These are phyloP conservation scores for Nicotiana undulata DNA, from an alignment of 257 asterid species.

Conservation along the genomic window DNA sequence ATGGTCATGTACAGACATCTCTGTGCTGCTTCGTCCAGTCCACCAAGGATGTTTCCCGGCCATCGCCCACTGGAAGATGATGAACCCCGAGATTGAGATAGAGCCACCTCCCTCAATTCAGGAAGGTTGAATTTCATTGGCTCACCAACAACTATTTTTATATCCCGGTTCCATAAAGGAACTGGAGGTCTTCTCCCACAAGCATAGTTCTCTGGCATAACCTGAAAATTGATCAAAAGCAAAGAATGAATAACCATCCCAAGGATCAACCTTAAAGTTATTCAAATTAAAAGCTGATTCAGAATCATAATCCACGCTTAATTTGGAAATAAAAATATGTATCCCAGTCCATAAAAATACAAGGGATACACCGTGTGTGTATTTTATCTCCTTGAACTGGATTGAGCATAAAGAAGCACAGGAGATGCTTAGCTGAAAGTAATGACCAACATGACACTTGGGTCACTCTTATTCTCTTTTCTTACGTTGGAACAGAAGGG, in stretches of 20 bases:
- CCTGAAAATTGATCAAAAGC: constrained; percentile 32
- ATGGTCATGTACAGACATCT: constrained; percentile 56
- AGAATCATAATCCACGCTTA: background rate
- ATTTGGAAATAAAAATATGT: background rate
- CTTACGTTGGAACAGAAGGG: background rate
- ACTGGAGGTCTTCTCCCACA: constrained; percentile 65
- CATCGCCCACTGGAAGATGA: constrained; percentile 36
- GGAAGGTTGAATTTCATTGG: constrained; percentile 74
- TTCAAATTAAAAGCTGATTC: background rate
- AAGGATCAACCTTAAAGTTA: background rate
- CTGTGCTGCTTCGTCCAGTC: constrained; percentile 84
- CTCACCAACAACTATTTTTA: constrained; percentile 63
- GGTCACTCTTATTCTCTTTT: background rate
- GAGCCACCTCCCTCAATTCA: constrained; percentile 56
- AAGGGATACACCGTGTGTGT: background rate
- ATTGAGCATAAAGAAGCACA: background rate
- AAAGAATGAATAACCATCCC: background rate
- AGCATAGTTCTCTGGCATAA: constrained; percentile 85
- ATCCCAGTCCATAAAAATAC: background rate
- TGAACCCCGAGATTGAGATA: constrained; percentile 38
- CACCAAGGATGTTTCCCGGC: constrained; percentile 51
- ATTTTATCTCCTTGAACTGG: background rate
- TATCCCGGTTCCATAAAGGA: constrained; percentile 67
- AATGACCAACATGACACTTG: background rate
- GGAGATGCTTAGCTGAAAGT: background rate